Conservation (phyloP, 345 rosid genomes). For the Euphorbia pulcherrima region DNA sequence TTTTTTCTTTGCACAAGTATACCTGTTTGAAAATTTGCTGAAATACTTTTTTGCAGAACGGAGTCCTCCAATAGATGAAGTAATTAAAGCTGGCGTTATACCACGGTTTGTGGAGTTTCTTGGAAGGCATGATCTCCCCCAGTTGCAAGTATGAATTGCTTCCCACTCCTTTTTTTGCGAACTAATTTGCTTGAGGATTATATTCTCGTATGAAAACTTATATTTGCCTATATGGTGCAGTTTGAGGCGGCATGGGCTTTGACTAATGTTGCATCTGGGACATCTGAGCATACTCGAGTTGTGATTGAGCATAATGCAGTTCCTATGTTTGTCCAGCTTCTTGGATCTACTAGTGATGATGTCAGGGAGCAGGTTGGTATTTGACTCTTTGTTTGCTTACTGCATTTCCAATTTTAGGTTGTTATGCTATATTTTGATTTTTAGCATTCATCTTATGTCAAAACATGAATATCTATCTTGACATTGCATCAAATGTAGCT, state of each 20-base stretch:
- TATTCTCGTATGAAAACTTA: constrained; percentile 2
- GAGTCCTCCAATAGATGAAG: constrained; percentile 42
- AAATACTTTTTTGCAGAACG: constrained; percentile 27
- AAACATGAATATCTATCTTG: neutral
- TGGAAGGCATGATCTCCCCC: constrained; percentile 30
- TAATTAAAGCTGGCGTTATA: constrained; percentile 37
- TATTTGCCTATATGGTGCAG: constrained; percentile 18
- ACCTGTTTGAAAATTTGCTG: neutral
- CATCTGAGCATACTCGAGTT: constrained; percentile 32
- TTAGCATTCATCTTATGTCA: neutral
- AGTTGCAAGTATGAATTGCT: constrained; percentile 26
- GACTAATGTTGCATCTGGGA: constrained; percentile 35
- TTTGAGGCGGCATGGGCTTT: constrained; percentile 40
- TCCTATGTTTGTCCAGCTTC: constrained; percentile 35
- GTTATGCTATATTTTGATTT: neutral
- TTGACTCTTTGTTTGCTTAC: neutral
- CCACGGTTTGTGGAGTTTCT: constrained; percentile 42
- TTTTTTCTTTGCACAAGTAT: neutral
- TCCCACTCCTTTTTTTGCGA: neutral
- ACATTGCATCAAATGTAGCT: neutral
- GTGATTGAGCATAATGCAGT: constrained; percentile 35
- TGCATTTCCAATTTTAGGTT: neutral
- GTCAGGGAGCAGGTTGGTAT: constrained; percentile 32
- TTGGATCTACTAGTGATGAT: constrained; percentile 33
- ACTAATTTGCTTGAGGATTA: neutral